Base-by-base conservation (phyloP, 1,139 yeast species). In the Blastobotrys petasosporus region DNA sequence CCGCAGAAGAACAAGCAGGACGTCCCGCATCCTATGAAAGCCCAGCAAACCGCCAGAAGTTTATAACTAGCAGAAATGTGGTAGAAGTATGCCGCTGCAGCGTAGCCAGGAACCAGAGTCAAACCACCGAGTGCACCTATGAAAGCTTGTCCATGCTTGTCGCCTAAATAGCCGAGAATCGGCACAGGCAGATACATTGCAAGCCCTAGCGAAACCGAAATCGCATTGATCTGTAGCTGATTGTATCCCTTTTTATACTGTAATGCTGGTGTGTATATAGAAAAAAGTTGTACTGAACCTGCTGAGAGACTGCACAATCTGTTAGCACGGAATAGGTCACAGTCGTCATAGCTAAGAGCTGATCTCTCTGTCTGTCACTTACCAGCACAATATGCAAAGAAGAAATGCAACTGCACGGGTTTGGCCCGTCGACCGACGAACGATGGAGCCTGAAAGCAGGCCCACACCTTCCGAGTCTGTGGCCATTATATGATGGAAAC, bases 111-210 rank as follows among this genome's bases (percentile, higher is more conserved):
- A n/a, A 79, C 72, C 55, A 85, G 84, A 39, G 84, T 69, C 50
- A 77, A 52, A 36, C 83, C 69, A 15, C 94, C 77, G 29, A 85
- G 60, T 17, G 82, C 56, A 3, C 92, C 80, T 40, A 90, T 65
- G 23, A 84, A 61, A 11, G 85, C 83, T 1, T 95, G 94, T 0
- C 97, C 96, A 59, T 83, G 85, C 23, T 79, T 69, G 63, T 92
- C 97, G 1, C 94, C 90, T 41, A 85, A 65, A 55, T 84, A 79
- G 0, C 98, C 98, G 40, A 90, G 67, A 0, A 82, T 61, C 0
- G 97, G 97, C 4, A 90, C 77, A 13, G 94, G 82, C 46, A 88
- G 65, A 63, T 92, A 92, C 79, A 86, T 80, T 2, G 97, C 97
- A 45, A 85, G 66, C 29, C 85, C 84, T 36, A 85, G 80, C 17